Base-by-base conservation (phyloP, 495 filamentous ascomycete genomes). In the Hyaloscypha finlandica region DNA sequence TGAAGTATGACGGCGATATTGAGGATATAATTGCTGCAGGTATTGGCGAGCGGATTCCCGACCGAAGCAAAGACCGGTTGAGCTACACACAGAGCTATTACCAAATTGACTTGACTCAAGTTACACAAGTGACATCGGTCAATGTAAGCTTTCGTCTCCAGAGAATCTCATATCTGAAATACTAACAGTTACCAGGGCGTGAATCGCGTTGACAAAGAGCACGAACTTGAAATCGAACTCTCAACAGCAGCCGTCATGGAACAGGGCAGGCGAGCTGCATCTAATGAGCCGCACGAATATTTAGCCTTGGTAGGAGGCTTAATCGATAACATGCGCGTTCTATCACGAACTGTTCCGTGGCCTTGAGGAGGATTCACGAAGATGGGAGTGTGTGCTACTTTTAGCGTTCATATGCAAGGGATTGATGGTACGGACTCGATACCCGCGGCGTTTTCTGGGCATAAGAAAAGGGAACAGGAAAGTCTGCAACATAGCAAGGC, bases 81-180 rank as follows among this genome's bases (percentile, higher is more conserved):
- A 94, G 90, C 75, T 97, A 97, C 79, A 86, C 82, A 22, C 94
- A 97, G 74, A 78, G 90, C 55, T 86, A 83, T 25, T 97, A 95
- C 74, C 92, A 94, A 71, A 83, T 97, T 70, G 94, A 97, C 79
- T 76, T 97, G 45, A 97, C 94, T 0, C 93, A 96, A 74, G 94
- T 97, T 14, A 90, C 86, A 11, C 81, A 77, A 70, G 78, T 75
- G 42, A 65, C 9, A 59, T 61, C 51, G 35, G 60, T 61, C 11
- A 84, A 86, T 64, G 88, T 92, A 79, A 78, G 84, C 83, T 61
- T 61, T 55, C 37, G 9, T 4, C 6, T 42, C 20, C 30, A n/a
- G 11, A 48, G 33, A 31, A 37, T 16, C 22, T 9, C 16, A 8
- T 16, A 31, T 39, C 45, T 60, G 8, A 12, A 37, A 48, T 11